Evolutionary conservation across 192 early-diverging fungal species (phyloP), one percentile per base, ranked within the genome.

Genomic region (Pecoramyces ruminantium): DNA sequence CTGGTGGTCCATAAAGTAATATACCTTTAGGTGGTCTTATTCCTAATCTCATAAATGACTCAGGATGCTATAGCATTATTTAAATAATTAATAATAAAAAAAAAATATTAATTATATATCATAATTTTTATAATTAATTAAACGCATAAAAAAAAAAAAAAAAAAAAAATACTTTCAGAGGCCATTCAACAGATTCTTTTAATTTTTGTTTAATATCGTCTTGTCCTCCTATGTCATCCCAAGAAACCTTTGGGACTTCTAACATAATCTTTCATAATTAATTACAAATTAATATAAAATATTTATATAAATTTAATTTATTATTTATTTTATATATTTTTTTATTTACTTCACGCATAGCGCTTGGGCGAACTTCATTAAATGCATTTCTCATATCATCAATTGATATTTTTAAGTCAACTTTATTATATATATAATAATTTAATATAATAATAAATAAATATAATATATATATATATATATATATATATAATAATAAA

Each of bases 111-210:
- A n/a, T n/a, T n/a, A n/a, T n/a, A n/a, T n/a, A n/a, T n/a, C n/a
- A n/a, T n/a, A n/a, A n/a, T n/a, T n/a, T 17, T n/a, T 21, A 38
- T 79, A 78, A 27, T 29, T n/a, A n/a, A n/a, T n/a, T n/a, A n/a
- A n/a, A n/a, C n/a, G n/a, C n/a, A n/a, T n/a, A n/a, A n/a, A n/a
- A n/a, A n/a, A n/a, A n/a, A n/a, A 30, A 81, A 30, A 25, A 6
- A 34, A 17, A 78, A 17, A 77, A 79, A 8, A 21, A 28, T 85
- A 93, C 92, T 87, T 94, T 92, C 18, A 99, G 85, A 9, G 98
- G 98, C 98, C 98, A 99, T 85, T 99, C 98, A 15, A 99, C 93
- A 0, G 97, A 95, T 85, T 99, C 98, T 77, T 93, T 93, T 29
- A 99, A 84, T 82, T 92, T 92, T 82, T 95, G 92, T 84, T 97